Evolutionary conservation across 805 yeast genomes (phyloP), one percentile per base, ranked within the genome.

Genomic region (Pichia ethanolica): DNA sequence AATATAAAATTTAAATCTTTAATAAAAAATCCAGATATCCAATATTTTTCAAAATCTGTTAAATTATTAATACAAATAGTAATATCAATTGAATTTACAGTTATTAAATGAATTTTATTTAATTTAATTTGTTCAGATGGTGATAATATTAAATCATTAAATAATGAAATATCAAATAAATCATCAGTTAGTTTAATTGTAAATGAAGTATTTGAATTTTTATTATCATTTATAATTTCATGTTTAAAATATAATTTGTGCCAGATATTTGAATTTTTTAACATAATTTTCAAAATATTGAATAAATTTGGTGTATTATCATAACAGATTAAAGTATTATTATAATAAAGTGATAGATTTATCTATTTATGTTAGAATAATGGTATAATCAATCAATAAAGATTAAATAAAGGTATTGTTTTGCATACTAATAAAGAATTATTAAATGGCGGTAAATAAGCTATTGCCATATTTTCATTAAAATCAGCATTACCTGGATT

Each of bases 1-100:
- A 64, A 48, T 10, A 59, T 41, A 44, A 59, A 61, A 47, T 67
- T 66, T 35, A 64, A 51, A 48, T 59, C 59, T 10, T 56, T 45
- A 7, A 57, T 35, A n/a, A 60, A 13, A 5, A 20, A 25, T 12
- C 44, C 40, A 8, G 50, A 33, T 30, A 45, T 43, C 20, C 44
- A 20, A 8, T 42, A 38, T 9, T 32, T 30, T 2, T 32, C 20
- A 8, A 51, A 35, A 2, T n/a, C 30, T 7, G 34, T 34, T 1
- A 13, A 25, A 20, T 48, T 36, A 3, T 36, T 7, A 13, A 50
- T 14, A 12, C 39, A 44, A 14, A 48, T 43, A 6, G 43, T 47
- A 7, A 56, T 40, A 10, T 35, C 27, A 11, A 57, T 40, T 4
- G 39, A 35, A 9, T 42, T 35, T 3, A 44, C 26, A 8, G 35